Evolutionary conservation across 805 yeast genomes (phyloP).

Genomic region (Spathaspora gorwiae): DNA sequence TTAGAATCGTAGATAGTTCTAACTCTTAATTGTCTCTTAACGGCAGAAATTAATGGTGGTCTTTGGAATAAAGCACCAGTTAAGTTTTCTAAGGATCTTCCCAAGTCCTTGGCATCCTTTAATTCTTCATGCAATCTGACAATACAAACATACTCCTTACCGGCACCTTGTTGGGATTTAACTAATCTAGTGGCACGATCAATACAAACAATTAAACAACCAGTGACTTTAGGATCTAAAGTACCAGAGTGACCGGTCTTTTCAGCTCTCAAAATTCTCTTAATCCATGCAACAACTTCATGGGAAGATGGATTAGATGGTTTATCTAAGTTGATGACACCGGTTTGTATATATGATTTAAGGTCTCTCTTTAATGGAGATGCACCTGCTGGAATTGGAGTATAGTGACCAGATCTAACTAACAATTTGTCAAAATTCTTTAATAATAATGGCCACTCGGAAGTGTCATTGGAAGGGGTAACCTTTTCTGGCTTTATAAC

Average conservation of each 20-base stretch:
- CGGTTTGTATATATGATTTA: slow-evolving; percentile 83
- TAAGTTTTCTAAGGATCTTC: slow-evolving; percentile 82
- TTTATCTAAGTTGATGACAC: slow-evolving; percentile 95
- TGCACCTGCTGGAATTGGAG: slow-evolving; percentile 94
- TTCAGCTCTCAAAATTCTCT: slow-evolving; percentile 90
- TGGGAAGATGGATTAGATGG: slow-evolving; percentile 98
- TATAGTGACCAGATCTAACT: slow-evolving; percentile 95
- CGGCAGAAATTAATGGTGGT: slow-evolving; percentile 98
- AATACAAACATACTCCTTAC: slow-evolving; percentile 98
- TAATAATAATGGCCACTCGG: slow-evolving; percentile 92
- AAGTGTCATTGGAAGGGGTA: slow-evolving; percentile 76
- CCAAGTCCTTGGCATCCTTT: slow-evolving; percentile 84
- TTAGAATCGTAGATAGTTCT: slow-evolving; percentile 96
- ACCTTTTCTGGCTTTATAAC: slow-evolving; percentile 85
- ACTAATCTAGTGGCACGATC: slow-evolving; percentile 98
- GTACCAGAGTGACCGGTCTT: slow-evolving; percentile 99
- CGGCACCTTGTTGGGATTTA: slow-evolving; percentile 99
- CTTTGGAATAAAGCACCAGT: slow-evolving; percentile 99
- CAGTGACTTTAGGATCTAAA: slow-evolving; percentile 97
- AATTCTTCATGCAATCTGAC: slow-evolving; percentile 92
- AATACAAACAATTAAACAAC: slow-evolving; percentile 96
- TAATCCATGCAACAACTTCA: slow-evolving; percentile 99
- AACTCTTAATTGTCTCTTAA: slow-evolving; percentile 97
- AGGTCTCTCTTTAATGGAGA: slow-evolving; percentile 93
- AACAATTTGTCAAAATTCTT: slow-evolving; percentile 91